Evolutionary conservation across 1,139 yeast species (phyloP).

Genomic region (Saccharomyces pastorianus): DNA sequence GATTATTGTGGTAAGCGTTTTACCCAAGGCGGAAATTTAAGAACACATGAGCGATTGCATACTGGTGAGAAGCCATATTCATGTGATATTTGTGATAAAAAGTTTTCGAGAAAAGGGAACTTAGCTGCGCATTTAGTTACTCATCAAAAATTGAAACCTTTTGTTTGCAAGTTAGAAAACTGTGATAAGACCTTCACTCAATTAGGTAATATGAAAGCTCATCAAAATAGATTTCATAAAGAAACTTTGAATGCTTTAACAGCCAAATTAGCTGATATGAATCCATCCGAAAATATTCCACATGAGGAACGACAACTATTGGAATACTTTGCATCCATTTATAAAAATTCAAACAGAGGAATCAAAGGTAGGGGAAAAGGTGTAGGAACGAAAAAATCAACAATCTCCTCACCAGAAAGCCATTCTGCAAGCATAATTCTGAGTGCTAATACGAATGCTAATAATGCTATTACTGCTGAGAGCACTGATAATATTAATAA

Average conservation of each 20-base stretch:
- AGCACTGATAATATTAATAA: not conserved
- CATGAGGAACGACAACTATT: conserved; percentile 59
- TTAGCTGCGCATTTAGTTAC: conserved; percentile 79
- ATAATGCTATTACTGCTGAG: conserved; percentile 14
- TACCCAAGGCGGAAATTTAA: conserved; percentile 85
- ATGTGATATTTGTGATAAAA: conserved; percentile 67
- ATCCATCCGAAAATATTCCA: conserved; percentile 43
- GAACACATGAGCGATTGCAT: conserved; percentile 80
- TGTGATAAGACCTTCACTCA: conserved; percentile 87
- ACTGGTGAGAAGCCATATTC: conserved; percentile 87
- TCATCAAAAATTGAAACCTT: conserved; percentile 74
- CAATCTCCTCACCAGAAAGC: not conserved
- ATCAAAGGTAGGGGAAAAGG: conserved; percentile 80
- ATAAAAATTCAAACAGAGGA: conserved; percentile 83
- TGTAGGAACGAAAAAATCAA: not conserved
- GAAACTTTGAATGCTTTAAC: conserved; percentile 62
- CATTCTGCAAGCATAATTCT: not conserved
- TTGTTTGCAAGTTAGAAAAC: conserved; percentile 66
- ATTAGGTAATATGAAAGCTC: conserved; percentile 86
- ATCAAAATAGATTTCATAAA: conserved; percentile 82
- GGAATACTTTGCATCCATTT: conserved; percentile 68
- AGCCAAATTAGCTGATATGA: conserved; percentile 49
- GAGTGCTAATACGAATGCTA: conserved; percentile 50
- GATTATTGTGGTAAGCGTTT: conserved; percentile 70
- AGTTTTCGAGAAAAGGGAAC: conserved; percentile 84